phyloP scores from a whole-genome alignment of 2,329 filamentous ascomycete species.

The Colletotrichum destructivum region DNA sequence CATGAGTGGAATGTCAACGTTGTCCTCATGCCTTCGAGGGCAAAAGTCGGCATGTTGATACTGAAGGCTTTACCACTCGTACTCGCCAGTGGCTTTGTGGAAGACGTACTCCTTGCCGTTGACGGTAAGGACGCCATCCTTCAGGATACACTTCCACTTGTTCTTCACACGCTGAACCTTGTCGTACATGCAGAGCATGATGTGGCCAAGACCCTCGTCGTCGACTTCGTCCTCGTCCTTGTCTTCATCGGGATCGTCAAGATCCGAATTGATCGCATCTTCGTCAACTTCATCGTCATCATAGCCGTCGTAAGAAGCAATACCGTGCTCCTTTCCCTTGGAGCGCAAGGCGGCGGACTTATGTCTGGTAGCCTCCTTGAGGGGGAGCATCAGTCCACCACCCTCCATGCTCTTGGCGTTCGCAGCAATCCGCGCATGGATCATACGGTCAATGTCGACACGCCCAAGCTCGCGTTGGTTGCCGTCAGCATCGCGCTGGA shows the following conservation, averaged over 20 bases:
- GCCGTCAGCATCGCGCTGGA: slow-evolving; percentile 69
- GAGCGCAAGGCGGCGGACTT: slow-evolving; percentile 44
- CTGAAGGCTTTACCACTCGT: slow-evolving; percentile 83
- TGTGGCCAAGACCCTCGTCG: slow-evolving; percentile 86
- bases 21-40: neutral
- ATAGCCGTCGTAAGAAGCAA: slow-evolving; percentile 75
- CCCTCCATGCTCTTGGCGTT: slow-evolving; percentile 80
- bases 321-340: slow-evolving; percentile 48
- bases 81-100: slow-evolving; percentile 97
- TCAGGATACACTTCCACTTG: slow-evolving; percentile 99
- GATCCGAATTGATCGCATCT: slow-evolving; percentile 97
- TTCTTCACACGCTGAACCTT: slow-evolving; percentile 99
- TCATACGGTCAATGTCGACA: slow-evolving; percentile 76
- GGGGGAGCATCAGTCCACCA: slow-evolving; percentile 81
- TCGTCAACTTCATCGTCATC: slow-evolving; percentile 80
- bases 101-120: slow-evolving; percentile 98
- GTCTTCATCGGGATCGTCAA: slow-evolving; percentile 94
- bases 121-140: slow-evolving; percentile 94
- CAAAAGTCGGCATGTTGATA: neutral
- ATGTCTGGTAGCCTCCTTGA: slow-evolving; percentile 68
- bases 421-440: slow-evolving; percentile 78
- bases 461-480: slow-evolving; percentile 70
- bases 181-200: slow-evolving; percentile 99
- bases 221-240: slow-evolving; percentile 88
- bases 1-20: neutral